Base-by-base conservation (phyloP, 176 grass and related monocot genomes). In the Rhynchospora tenuis region DNA sequence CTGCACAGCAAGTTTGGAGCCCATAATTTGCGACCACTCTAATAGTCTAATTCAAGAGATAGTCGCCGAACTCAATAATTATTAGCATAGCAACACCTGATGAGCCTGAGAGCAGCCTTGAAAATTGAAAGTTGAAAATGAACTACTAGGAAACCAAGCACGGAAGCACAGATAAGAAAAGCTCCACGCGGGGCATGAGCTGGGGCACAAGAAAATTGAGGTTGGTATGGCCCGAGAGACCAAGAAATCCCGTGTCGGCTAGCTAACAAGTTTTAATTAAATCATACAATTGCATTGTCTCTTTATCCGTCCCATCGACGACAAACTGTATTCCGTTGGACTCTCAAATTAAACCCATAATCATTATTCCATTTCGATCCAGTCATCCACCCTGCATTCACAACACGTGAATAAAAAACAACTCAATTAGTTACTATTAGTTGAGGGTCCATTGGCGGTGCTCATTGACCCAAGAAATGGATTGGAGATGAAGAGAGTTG, bases 201-300 rank as follows among this genome's bases (percentile, higher is more conserved):
- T 80, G 78, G 77, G 16, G 31, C 67, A 80, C 50, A 44, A 80
- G 10, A 28, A 82, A 82, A 62, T 64, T 82, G 38, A 15, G 79
- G 76, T 79, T 60, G 76, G 73, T 77, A 61, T 80, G 77, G 28
- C 9, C 77, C 22, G 11, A 80, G 10, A 61, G 19, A 56, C 3
- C 54, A 62, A 61, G 80, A 82, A 82, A 52, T 66, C 15, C 31
- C 80, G 80, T 20, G 80, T 82, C 80, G 80, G 38, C 26, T 82
- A 50, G 59, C 80, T 22, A 82, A 82, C 44, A 12, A 50, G 3
- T 64, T 48, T 16, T 65, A 50, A 15, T 64, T 10, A 51, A 24
- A 47, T 73, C 20, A 50, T 15, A 16, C 64, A 23, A 28, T n/a
- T 64, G 20, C 43, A 16, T 59, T 62, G 28, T 48, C 9, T 47